Conservation (phyloP, 495 filamentous ascomycete species). For the Trichocladium uniseriatum region DNA sequence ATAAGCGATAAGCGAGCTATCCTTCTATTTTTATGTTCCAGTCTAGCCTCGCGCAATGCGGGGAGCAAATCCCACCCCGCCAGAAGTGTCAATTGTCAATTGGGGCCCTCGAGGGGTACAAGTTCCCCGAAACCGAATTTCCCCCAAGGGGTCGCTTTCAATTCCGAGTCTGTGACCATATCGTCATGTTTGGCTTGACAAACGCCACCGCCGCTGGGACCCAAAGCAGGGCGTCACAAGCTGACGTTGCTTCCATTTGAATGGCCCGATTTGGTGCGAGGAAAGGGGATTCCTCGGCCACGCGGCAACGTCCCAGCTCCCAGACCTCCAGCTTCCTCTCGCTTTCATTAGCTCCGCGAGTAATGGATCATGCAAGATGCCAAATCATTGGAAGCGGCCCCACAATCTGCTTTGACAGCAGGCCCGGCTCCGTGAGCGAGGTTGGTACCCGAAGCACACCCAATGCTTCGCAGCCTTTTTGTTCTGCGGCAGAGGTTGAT, state of each 20-base stretch:
- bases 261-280: background rate
- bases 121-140: no score
- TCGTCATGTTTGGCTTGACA: no score
- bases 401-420: no score
- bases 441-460: background rate
- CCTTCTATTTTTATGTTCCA: background rate
- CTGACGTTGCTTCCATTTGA: background rate
- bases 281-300: background rate
- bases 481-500: background rate
- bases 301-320: constrained; percentile 3
- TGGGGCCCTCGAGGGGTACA: no score
- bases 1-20: constrained; percentile 18
- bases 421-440: background rate
- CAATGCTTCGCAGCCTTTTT: background rate
- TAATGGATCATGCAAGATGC: no score
- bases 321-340: background rate
- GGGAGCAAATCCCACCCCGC: background rate
- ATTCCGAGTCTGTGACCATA: no score
- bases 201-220: no score
- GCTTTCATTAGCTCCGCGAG: no score
- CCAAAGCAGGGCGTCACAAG: no score
- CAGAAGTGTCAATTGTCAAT: no score
- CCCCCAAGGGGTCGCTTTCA: no score
- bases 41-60: background rate
- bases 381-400: no score